Evolutionary conservation across 2,329 filamentous ascomycete genomes (phyloP), one percentile per base, ranked within the genome.

Genomic region (Blastomyces percursus): DNA sequence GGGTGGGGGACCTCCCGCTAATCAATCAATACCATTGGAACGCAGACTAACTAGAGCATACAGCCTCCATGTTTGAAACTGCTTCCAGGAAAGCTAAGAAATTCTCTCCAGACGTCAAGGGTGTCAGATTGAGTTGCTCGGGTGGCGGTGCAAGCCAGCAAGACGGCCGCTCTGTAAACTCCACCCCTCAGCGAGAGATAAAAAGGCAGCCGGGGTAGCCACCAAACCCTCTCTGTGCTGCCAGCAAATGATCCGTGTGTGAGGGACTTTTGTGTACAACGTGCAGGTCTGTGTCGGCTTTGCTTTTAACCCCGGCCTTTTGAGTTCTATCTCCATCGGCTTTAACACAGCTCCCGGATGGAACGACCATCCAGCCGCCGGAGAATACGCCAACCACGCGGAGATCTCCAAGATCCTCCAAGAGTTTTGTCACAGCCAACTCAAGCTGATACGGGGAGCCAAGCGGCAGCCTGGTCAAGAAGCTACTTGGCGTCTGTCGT

Each of bases 361-460:
- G 65, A 69, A 60, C 57, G 63, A 54, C 58, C 66, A 56, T 61
- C 63, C 32, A 70, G 68, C 64, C 65, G 63, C 42, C 61, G 63
- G 61, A 65, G 64, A 52, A 65, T 59, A 48, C 42, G 57, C 24
- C 16, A 35, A 32, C 24, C 24, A 35, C 42, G 24, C 42, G 30
- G 44, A 27, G 38, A 59, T 42, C 21, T 38, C 57, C 57, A 59
- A 35, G 57, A 64, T 59, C 16, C 46, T 21, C 54, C 57, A 38
- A 48, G 48, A 19, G 60, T n/a, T 24, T 59, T 63, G 56, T 63
- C 64, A 55, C 24, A 58, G 60, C 54, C 59, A 54, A 27, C 50
- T 32, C 12, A n/a, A 40, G 32, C 30, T 24, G 32, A 62, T 8
- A 59, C 42, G 27, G 7, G 8, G 1, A 14, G 57, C 42, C 42